Conservation (phyloP, 2,329 filamentous ascomycete genomes). For the Paramyrothecium sp. region DNA sequence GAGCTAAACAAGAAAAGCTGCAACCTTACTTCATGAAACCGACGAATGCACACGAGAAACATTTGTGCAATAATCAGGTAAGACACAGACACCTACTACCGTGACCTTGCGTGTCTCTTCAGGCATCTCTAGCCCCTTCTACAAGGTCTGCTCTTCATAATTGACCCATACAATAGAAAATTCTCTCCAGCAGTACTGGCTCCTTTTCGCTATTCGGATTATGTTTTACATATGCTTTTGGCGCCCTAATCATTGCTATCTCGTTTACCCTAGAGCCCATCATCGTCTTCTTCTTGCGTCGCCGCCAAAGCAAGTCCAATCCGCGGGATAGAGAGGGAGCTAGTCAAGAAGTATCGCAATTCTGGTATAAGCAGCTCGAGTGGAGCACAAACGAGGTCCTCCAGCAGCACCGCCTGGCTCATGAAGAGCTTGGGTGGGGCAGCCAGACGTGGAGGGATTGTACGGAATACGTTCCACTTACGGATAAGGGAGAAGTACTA, state of each 20-base stretch:
- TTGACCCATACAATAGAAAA: not conserved
- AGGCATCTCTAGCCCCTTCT: not conserved
- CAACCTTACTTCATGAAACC: not conserved
- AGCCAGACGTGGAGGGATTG: not conserved
- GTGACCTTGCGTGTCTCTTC: not conserved
- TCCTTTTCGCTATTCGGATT: not conserved
- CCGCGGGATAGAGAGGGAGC: not conserved
- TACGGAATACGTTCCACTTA: not conserved
- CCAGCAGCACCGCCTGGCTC: not conserved
- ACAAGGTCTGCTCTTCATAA: not conserved
- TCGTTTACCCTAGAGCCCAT: not conserved
- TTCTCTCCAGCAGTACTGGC: not conserved
- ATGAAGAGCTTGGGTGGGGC: not conserved
- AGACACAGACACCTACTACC: not conserved
- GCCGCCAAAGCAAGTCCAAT: not conserved
- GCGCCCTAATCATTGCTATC: not conserved
- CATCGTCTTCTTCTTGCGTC: not conserved
- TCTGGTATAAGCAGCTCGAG: not conserved
- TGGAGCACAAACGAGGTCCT: not conserved
- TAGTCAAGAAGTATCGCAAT: not conserved
- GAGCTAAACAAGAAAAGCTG: not conserved
- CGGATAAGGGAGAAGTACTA: not conserved
- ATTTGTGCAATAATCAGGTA: not conserved
- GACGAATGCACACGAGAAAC: not conserved
- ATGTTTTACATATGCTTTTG: not conserved